Base-by-base conservation (phyloP, 192 early-diverging fungal genomes). In the Geranomyces variabilis region DNA sequence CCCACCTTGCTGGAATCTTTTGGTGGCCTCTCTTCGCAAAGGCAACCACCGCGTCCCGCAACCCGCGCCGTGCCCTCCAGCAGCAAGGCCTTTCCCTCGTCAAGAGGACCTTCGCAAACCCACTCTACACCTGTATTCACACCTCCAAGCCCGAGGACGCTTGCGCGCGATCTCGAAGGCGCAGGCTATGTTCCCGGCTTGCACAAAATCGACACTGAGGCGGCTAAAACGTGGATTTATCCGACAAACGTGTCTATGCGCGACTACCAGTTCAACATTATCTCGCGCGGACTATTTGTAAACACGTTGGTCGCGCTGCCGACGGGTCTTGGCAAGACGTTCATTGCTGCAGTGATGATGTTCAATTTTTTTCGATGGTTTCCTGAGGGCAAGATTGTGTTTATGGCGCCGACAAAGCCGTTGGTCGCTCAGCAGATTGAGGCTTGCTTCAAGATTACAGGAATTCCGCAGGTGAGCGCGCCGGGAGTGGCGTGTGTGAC, bases 341-440 rank as follows among this genome's bases (percentile, higher is more conserved):
- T 97, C 69, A 93, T 97, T 75, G 96, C 96, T 0, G 93, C 94
- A 6, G 96, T 97, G 0, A 91, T 96, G 0, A 96, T 97, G 92
- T 89, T 81, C 45, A 96, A 96, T 71, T 81, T 45, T 74, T 91
- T 86, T 63, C 88, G 92, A 17, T 97, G 96, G 96, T 97, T 97
- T 73, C 93, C 95, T 7, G 77, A 90, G 58, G 84, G 87, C 4
- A 87, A 92, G 51, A 88, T 94, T 26, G 79, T 97, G 13, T 97
- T 96, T 67, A 90, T 95, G 84, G 96, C 94, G 0, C 96, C 96
- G 0, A 97, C 96, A 12, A 89, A 89, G 69, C 94, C 96, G 15
- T 85, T 97, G 1, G 96, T 96, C 6, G 84, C 87, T 7, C 96
- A 97, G 74, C 96, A 97, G 67, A 93, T 95, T 70, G 85, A 91